Base-by-base conservation (phyloP, 495 filamentous ascomycete genomes). In the Hypomontagnella monticulosa region DNA sequence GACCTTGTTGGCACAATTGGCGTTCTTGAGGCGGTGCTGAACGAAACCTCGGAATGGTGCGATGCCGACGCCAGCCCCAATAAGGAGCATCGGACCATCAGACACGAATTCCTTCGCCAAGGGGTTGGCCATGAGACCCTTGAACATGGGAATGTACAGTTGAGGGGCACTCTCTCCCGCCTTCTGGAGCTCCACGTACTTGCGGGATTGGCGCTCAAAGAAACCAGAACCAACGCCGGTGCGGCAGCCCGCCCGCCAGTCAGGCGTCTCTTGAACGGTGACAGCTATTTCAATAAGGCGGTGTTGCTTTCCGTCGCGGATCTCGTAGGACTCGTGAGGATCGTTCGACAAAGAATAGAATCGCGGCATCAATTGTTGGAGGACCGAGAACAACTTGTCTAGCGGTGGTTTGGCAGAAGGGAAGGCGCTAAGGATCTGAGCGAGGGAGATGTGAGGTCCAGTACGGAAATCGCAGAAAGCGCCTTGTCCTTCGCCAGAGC, bases 291-390 rank as follows among this genome's bases (percentile, higher is more conserved):
- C 95, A 70, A 98, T 88, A 58, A 97, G 78, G 14, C 95, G 92
- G 67, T 90, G 91, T 73, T 87, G 83, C 66, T 90, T 86, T 15
- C 84, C 82, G 61, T 87, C 90, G 61, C 85, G 84, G 16, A 81
- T 83, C 51, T 82, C 83, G 67, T 87, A 90, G 3, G 91, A 93
- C 67, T 94, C 83, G 61, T 93, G 91, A 0, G 95, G 95, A 74
- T 99, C 95, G 74, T 96, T 96, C 41, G 93, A 97, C 11, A 99
- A 86, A 18, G 95, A 97, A 79, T 99, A 99, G 81, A 98, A 99
- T 61, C 95, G 89, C 0, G 95, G 94, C 94, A 97, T 97, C 18
- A 99, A 81, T 32, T 88, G 88, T 62, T 88, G 89, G 48, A 97
- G 88, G 41, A 90, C 85, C 3, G 90, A 91, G 16, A 97, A 81